These are phyloP conservation scores for Testicularia cyperi DNA, from an alignment of 1,284 basidiomycete species.

Conservation along the genomic window DNA sequence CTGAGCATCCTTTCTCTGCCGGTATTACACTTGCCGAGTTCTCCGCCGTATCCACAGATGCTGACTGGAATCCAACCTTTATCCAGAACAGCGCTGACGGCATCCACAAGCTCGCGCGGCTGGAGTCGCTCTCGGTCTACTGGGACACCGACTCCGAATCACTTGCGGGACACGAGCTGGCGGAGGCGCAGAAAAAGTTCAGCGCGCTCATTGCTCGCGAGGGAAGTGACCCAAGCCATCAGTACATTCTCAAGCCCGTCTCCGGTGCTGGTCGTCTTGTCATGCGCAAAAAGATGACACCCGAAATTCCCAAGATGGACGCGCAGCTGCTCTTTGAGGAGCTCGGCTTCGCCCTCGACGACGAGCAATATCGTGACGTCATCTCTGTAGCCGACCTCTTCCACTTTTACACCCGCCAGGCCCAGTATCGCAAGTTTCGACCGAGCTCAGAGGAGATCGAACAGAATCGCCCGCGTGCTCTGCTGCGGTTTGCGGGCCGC, in stretches of 20 bases:
- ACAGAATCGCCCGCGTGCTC: constrained; percentile 71
- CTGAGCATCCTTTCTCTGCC: constrained; percentile 92
- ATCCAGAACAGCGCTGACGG: constrained; percentile 85
- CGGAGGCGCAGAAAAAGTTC: constrained; percentile 77
- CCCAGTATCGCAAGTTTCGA: constrained; percentile 69
- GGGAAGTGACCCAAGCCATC: constrained; percentile 66
- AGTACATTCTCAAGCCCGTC: constrained; percentile 94
- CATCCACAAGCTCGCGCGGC: constrained; percentile 88
- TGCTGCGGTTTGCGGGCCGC: constrained; percentile 77
- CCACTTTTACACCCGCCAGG: constrained; percentile 89
- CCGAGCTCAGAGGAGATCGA: constrained; percentile 70
- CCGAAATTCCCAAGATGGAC: constrained; percentile 76
- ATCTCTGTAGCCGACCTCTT: constrained; percentile 95
- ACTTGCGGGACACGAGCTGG: constrained; percentile 69
- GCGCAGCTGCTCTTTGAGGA: constrained; percentile 88
- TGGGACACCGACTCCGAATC: constrained; percentile 91
- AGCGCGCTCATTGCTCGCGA: constrained; percentile 67
- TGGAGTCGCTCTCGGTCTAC: constrained; percentile 87
- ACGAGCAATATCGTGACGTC: constrained; percentile 91
- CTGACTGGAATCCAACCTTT: constrained; percentile 88
- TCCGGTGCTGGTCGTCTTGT: constrained; percentile 88
- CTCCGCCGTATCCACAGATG: constrained; percentile 89
- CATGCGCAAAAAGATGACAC: constrained; percentile 73
- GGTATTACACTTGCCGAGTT: constrained; percentile 91
- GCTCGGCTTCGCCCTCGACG: constrained; percentile 88